phyloP scores from a whole-genome alignment of 192 early-diverging fungal genomes.

The Coemansia sp. region DNA sequence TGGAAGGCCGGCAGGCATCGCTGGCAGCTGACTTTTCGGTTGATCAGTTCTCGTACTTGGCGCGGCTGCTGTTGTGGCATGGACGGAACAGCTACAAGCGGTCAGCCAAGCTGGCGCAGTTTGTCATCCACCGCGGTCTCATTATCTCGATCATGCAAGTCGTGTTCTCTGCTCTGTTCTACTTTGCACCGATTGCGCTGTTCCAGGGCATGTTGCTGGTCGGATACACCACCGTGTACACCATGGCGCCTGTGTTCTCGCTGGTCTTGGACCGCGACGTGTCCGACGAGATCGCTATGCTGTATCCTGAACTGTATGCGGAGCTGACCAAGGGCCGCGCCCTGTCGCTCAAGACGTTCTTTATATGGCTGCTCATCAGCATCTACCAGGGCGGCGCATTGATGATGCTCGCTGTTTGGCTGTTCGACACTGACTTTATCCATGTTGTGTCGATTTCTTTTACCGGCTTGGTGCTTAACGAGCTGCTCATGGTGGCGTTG shows the following conservation, averaged over 20 bases:
- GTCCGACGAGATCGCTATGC: constrained; percentile 80
- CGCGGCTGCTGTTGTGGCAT: constrained; percentile 88
- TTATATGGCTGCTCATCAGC: constrained; percentile 90
- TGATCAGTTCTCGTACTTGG: constrained; percentile 84
- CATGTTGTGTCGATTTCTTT: constrained; percentile 95
- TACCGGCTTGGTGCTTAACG: constrained; percentile 91
- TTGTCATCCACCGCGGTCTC: constrained; percentile 95
- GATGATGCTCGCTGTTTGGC: constrained; percentile 90
- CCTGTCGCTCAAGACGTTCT: constrained; percentile 91
- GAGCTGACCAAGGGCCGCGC: constrained; percentile 92
- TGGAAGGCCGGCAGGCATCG: constrained; percentile 93
- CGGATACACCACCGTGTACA: constrained; percentile 95
- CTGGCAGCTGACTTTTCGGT: constrained; percentile 93
- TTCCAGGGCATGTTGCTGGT: constrained; percentile 87
- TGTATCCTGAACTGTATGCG: constrained; percentile 93
- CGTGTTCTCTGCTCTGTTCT: constrained; percentile 93
- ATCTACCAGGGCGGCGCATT: constrained; percentile 96
- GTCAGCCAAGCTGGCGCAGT: constrained; percentile 91
- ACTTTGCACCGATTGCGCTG: constrained; percentile 94
- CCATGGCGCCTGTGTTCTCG: constrained; percentile 96
- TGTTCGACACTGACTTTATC: constrained; percentile 95
- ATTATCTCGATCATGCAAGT: constrained; percentile 99
- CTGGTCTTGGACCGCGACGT: constrained; percentile 90
- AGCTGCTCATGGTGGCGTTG: constrained; percentile 92
- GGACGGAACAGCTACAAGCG: constrained; percentile 93